Evolutionary conservation across 306 rosid species (phyloP).

Genomic region (Purshia tridentata): DNA sequence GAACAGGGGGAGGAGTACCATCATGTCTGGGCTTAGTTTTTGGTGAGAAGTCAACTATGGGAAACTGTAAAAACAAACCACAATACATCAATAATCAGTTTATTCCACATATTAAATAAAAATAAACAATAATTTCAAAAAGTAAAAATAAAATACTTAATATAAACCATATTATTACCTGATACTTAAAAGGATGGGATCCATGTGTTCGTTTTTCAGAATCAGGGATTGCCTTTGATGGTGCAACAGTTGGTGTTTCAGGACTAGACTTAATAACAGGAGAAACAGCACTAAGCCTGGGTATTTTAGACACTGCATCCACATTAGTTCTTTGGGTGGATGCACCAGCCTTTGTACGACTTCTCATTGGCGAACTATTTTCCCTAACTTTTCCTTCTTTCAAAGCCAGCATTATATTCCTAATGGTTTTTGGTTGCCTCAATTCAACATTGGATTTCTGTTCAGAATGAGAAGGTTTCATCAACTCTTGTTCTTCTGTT

Average conservation of each 20-base stretch:
- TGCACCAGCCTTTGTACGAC: slow-evolving; percentile 52
- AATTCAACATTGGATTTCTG: slow-evolving; percentile 51
- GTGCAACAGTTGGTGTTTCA: slow-evolving; percentile 49
- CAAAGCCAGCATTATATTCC: slow-evolving; percentile 77
- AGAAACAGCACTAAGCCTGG: slow-evolving; percentile 52
- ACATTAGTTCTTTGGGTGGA: slow-evolving; percentile 45
- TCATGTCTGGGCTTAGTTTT: slow-evolving; percentile 65
- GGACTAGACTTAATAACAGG: slow-evolving; percentile 54
- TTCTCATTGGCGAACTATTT: slow-evolving; percentile 80
- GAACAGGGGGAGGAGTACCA: slow-evolving; percentile 50
- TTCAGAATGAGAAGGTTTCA: slow-evolving; percentile 47
- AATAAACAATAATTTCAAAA: not conserved
- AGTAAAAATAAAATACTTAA: not conserved
- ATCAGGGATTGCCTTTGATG: slow-evolving; percentile 53
- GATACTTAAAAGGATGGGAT: slow-evolving; percentile 60
- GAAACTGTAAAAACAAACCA: slow-evolving; percentile 46
- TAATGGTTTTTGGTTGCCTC: slow-evolving; percentile 74
- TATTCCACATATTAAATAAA: not conserved
- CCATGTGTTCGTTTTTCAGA: slow-evolving; percentile 58
- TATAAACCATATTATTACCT: slow-evolving; percentile 46
- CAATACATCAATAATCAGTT: slow-evolving; percentile 4
- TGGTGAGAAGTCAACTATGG: slow-evolving; percentile 54
- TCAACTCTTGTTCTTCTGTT: slow-evolving; percentile 42
- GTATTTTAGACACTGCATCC: slow-evolving; percentile 65
- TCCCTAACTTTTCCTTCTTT: slow-evolving; percentile 85